Evolutionary conservation across 1,139 yeast species (phyloP).

Genomic region (Magnusiomyces fungicola): DNA sequence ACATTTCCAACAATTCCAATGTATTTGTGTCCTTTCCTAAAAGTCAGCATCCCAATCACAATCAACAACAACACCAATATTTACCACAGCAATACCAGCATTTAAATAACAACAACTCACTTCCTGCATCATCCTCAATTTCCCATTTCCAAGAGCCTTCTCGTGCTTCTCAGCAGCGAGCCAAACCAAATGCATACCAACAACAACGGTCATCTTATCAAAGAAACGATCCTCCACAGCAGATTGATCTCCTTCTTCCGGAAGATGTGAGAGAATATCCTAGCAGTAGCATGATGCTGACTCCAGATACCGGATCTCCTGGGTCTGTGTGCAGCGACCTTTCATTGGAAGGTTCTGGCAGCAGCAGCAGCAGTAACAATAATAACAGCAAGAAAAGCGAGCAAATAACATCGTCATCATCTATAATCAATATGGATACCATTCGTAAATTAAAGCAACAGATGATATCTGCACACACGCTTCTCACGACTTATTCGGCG

Average conservation of each 20-base stretch:
- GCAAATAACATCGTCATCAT: neutral
- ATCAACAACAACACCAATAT: too few species aligned
- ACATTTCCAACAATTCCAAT: too few species aligned
- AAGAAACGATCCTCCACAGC: neutral
- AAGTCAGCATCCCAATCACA: too few species aligned
- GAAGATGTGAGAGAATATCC: neutral
- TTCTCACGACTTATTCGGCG: constrained; percentile 11
- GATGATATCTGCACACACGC: constrained; percentile 11
- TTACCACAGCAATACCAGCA: too few species aligned
- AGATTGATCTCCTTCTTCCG: neutral
- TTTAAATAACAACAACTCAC: too few species aligned
- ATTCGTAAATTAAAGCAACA: constrained; percentile 5
- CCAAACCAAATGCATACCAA: neutral
- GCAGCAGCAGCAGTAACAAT: neutral
- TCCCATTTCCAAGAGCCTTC: too few species aligned
- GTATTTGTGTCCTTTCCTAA: too few species aligned
- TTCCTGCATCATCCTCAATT: too few species aligned
- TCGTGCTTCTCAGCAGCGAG: too few species aligned
- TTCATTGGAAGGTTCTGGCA: neutral
- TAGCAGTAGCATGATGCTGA: neutral
- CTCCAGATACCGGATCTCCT: neutral
- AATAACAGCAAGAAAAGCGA: neutral
- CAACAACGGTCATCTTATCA: neutral
- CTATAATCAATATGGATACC: neutral
- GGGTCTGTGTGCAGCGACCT: neutral